phyloP scores from a whole-genome alignment of 1,139 yeast genomes.

The Diutina siamensis region DNA sequence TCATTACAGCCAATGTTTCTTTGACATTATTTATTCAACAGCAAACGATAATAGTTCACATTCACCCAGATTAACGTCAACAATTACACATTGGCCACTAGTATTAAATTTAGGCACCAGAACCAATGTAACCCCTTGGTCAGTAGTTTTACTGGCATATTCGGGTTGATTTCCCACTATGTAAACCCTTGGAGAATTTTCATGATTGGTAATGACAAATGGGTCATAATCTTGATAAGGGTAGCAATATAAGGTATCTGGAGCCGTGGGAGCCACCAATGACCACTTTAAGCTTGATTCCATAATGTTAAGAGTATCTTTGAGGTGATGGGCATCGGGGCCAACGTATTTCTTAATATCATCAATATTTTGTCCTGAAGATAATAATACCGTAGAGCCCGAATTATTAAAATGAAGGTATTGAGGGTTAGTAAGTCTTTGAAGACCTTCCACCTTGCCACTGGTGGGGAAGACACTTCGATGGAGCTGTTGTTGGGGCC shows the following conservation, averaged over 20 bases:
- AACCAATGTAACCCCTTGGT: conserved; percentile 30
- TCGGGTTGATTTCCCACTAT: conserved; percentile 74
- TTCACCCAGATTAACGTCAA: conserved; percentile 39
- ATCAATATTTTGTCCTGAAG: conserved; percentile 75
- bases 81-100: conserved; percentile 57
- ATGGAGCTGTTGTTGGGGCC: conserved; percentile 89
- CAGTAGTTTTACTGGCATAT: conserved; percentile 33
- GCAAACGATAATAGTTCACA: not conserved
- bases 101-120: conserved; percentile 58
- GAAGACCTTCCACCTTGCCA: not conserved
- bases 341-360: conserved; percentile 62
- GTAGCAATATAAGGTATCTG: conserved; percentile 86
- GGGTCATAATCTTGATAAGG: conserved; percentile 81
- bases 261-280: conserved; percentile 87
- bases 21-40: not conserved
- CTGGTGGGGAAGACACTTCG: conserved; percentile 41
- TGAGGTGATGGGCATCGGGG: conserved; percentile 13
- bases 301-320: conserved; percentile 30
- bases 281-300: conserved; percentile 73
- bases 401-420: conserved; percentile 45
- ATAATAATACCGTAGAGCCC: conserved; percentile 41
- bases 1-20: not conserved
- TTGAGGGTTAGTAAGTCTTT: conserved; percentile 56
- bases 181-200: conserved; percentile 75
- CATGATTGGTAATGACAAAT: conserved; percentile 37